Conservation (phyloP, 306 rosid species). For the Ammopiptanthus mongolicus region DNA sequence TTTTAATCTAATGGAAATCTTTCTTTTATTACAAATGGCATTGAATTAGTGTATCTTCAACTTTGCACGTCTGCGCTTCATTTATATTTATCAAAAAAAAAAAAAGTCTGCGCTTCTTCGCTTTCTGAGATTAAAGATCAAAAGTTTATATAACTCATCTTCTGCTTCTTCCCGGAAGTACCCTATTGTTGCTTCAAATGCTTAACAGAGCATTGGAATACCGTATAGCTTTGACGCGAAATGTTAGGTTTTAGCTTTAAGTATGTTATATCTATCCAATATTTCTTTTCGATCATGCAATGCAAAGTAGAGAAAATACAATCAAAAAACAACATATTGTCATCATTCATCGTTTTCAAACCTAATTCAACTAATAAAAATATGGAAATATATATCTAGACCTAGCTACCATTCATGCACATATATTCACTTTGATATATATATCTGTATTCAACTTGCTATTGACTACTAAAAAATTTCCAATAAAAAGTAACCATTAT, state of each 20-base stretch:
- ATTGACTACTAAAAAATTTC: conserved; percentile 16
- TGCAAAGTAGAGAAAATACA: not conserved
- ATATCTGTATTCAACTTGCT: conserved; percentile 10
- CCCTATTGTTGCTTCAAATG: not conserved
- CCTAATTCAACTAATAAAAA: not conserved
- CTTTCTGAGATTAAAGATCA: not conserved
- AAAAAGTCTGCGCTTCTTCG: not conserved
- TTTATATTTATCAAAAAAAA: too few relatives aligned
- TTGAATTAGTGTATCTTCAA: not conserved
- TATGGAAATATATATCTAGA: not conserved
- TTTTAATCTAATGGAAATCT: conserved; percentile 1
- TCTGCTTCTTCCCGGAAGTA: not conserved
- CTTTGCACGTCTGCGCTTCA: not conserved
- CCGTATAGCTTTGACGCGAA: not conserved
- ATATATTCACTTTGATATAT: not conserved
- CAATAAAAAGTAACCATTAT: not conserved
- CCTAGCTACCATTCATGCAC: not conserved
- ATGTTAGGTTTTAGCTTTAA: not conserved
- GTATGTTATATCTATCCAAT: not conserved
- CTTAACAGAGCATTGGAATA: not conserved
- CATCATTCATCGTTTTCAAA: not conserved
- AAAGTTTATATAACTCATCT: not conserved
- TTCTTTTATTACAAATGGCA: not conserved
- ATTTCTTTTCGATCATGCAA: not conserved
- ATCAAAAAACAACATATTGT: not conserved